Evolutionary conservation across 805 yeast genomes (phyloP), one percentile per base, ranked within the genome.

Genomic region (Suhomyces prunicola): DNA sequence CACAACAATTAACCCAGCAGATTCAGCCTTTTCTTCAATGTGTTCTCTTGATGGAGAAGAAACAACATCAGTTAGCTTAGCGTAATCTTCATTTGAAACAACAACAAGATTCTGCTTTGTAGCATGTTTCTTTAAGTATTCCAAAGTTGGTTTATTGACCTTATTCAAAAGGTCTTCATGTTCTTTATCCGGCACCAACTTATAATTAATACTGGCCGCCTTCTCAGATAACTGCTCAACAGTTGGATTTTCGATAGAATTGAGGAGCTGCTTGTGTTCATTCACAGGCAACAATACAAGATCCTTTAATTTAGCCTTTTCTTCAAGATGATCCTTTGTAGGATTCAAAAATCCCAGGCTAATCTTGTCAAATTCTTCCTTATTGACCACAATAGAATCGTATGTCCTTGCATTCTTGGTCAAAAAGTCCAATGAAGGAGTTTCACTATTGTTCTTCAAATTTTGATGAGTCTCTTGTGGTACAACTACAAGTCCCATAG

Each of bases 51-150:
- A 49, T 13, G 63, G 63, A 9, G 60, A 46, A 8, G 54, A 48
- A 2, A 50, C 54, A 13, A 57, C 39, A 7, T 52, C 48, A 35
- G 54, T 50, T 35, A 61, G 52, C 17, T 53, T 50, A 8, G 50
- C 44, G 29, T 54, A 58, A 22, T 62, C 63, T 13, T 54, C 59
- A 4, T 54, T 50, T 1, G 61, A 49, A 27, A 61, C 50, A 2
- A 60, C 44, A 4, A 56, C 22, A 15, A 52, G 46, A 19, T 51
- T 35, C 23, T 39, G 51, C 7, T 56, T 50, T 4, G 33, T 41
- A 0, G 76, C 70, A 33, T 67, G 64, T 4, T 50, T 54, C 35
- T 52, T 60, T 31, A 79, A 40, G 44, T 65, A 61, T 0, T 69
- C 73, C 6, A 65, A 13, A 17, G 69, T 42, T 6, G 80, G 78